Base-by-base conservation (phyloP, 345 rosid genomes). In the Corchorus capsularis region DNA sequence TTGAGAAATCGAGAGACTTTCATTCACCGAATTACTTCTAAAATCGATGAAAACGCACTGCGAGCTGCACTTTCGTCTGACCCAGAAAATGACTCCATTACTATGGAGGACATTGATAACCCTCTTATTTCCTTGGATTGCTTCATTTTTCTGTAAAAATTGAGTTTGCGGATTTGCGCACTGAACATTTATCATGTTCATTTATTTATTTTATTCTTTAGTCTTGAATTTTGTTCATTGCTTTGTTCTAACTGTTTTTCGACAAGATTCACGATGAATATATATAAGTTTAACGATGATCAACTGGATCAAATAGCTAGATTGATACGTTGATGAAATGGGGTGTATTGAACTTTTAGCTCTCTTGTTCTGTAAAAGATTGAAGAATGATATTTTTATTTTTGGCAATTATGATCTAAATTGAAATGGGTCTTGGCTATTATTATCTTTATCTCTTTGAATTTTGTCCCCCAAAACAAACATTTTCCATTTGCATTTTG, bases 51-150 rank as follows among this genome's bases (percentile, higher is more conserved):
- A 84, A 79, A 74, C 47, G 84, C 83, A 2, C 82, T 75, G 34
- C 79, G 71, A 37, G 81, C 87, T 77, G 92, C 86, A 3, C 4
- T 82, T 7, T 73, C 80, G 74, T 76, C 73, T 19, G 61, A 80
- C 13, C 78, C 63, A 69, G 84, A 82, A 46, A 47, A 54, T 4
- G 89, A 75, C 56, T 69, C 83, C 22, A 14, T 76, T 65, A 49
- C 76, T 0, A 69, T 83, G 73, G 97, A 92, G 79, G 94, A 92
- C 71, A 72, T 92, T 3, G 88, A 86, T 22, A 92, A 89, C 68
- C 98, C 97, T 75, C 85, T 86, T 27, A 91, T 94, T 72, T 92
- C 97, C 77, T 86, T 94, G 86, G 98, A 94, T 84, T 94, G 98
- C 77, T 94, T 92, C 79, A 92, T 94, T 65, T 94, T 94, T 80